Percentiles rank a stretch among this genome's conserved stretches.
These are phyloP conservation scores for Colletotrichum gigasporum DNA, from an alignment of 2,329 filamentous ascomycete genomes.

Conservation along the genomic window DNA sequence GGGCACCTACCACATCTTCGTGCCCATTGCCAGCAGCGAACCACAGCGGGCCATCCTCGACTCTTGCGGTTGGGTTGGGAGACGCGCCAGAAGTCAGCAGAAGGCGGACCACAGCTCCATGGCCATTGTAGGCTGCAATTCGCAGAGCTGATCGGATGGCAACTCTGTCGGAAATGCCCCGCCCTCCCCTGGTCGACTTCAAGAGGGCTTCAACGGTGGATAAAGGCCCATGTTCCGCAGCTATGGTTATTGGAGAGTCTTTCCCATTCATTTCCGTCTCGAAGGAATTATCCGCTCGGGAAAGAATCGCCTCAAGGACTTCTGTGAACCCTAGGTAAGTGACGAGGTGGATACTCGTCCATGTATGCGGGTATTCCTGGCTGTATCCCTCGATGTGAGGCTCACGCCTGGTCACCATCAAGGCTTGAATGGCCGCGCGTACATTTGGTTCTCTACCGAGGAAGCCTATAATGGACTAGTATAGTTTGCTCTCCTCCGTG, in stretches of 20 bases:
- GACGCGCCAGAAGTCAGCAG: not conserved
- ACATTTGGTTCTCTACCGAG: not conserved
- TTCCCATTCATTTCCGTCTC: not conserved
- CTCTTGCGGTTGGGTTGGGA: too few species aligned
- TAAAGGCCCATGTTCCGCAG: not conserved
- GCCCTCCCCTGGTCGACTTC: not conserved
- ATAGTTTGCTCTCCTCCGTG: not conserved
- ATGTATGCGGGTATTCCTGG: not conserved
- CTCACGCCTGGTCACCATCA: not conserved
- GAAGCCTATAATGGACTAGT: not conserved
- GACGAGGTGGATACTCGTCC: not conserved
- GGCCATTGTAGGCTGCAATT: not conserved
- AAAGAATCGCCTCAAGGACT: not conserved
- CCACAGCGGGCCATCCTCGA: too few species aligned
- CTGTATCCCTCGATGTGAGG: too few species aligned
- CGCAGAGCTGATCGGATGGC: not conserved
- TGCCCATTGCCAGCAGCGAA: not conserved
- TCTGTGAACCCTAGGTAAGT: not conserved
- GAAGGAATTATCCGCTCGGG: not conserved
- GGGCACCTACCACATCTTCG: not conserved
- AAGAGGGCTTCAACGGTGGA: not conserved
- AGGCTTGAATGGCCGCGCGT: not conserved
- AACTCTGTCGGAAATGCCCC: not conserved
- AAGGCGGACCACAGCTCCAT: not conserved
- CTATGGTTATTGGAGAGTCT: not conserved